Conservation (phyloP, 2,329 filamentous ascomycete species). For the Aspergillus novofumigatus region DNA sequence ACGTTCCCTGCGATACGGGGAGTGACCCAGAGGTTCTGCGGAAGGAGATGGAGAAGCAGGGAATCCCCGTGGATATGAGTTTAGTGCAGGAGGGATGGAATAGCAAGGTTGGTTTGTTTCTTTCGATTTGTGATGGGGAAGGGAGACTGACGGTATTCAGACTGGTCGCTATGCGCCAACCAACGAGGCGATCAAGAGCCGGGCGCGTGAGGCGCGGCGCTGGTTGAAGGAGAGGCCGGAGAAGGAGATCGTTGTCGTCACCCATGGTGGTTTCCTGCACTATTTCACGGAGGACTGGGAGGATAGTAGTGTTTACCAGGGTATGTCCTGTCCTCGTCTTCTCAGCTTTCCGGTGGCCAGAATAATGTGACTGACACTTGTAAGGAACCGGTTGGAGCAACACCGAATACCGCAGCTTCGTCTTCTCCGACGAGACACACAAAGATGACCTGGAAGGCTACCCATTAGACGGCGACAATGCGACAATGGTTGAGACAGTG, state of each 20-base stretch:
- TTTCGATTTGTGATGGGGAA: background rate
- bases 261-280: slow-evolving; percentile 80
- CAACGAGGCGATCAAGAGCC: slow-evolving; percentile 51
- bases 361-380: background rate
- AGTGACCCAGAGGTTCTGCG: slow-evolving; percentile 52
- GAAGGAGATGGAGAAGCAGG: slow-evolving; percentile 56
- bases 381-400: slow-evolving; percentile 70
- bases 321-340: slow-evolving; percentile 25
- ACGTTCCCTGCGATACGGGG: slow-evolving; percentile 73
- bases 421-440: slow-evolving; percentile 54
- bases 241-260: slow-evolving; percentile 71
- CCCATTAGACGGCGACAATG: slow-evolving; percentile 36
- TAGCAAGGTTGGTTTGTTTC: slow-evolving; percentile 50
- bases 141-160: slow-evolving; percentile 13
- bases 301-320: slow-evolving; percentile 49
- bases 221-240: slow-evolving; percentile 52
- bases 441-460: slow-evolving; percentile 43
- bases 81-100: slow-evolving; percentile 67
- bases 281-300: slow-evolving; percentile 80
- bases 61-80: slow-evolving; percentile 58
- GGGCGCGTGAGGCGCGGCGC: slow-evolving; percentile 58
- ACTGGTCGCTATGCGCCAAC: slow-evolving; percentile 44
- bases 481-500: slow-evolving; percentile 38
- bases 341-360: too few relatives aligned
- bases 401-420: slow-evolving; percentile 66